A percentile compares a stretch with the other conserved stretches of the same genome.
Evolutionary conservation across 2,329 filamentous ascomycete species (phyloP).

Genomic region (Colletotrichum trifolii): DNA sequence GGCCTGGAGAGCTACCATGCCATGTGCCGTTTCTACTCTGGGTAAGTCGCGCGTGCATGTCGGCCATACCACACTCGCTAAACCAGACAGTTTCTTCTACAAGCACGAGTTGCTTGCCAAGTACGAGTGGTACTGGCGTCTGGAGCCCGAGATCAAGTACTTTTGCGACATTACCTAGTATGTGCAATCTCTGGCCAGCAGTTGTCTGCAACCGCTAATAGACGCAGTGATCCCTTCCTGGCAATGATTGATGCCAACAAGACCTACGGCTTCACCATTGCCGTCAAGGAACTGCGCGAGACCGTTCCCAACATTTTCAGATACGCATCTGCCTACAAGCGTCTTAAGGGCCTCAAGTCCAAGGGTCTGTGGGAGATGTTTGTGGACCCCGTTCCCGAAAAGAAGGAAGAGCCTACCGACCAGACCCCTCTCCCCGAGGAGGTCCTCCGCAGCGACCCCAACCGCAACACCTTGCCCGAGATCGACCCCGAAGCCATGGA

Average conservation of each 20-base stretch:
- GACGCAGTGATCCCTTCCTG: slow-evolving; percentile 85
- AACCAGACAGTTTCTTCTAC: slow-evolving; percentile 81
- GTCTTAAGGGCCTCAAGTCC: slow-evolving; percentile 88
- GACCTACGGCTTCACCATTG: slow-evolving; percentile 98
- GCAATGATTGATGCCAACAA: slow-evolving; percentile 96
- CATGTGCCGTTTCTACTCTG: slow-evolving; percentile 99
- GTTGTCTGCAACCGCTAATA: slow-evolving; percentile 21
- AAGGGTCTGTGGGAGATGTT: slow-evolving; percentile 99
- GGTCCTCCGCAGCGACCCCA: slow-evolving; percentile 80
- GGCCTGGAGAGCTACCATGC: slow-evolving; percentile 98
- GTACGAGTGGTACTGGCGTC: slow-evolving; percentile 99
- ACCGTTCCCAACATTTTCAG: slow-evolving; percentile 99
- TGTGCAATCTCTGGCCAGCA: slow-evolving; percentile 15
- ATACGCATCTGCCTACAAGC: slow-evolving; percentile 98
- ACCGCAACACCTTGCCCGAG: slow-evolving; percentile 76
- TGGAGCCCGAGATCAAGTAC: slow-evolving; percentile 99
- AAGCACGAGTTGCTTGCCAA: slow-evolving; percentile 94
- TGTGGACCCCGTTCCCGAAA: slow-evolving; percentile 77
- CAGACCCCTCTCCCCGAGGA: slow-evolving; percentile 81
- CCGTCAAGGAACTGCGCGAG: slow-evolving; percentile 96
- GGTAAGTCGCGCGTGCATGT: slow-evolving; percentile 60
- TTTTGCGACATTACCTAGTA: slow-evolving; percentile 99
- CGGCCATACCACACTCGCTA: slow-evolving; percentile 16
- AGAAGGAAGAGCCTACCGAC: slow-evolving; percentile 67
- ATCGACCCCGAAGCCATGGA: slow-evolving; percentile 96